Conservation (phyloP, 179 eudicot genomes). For the Beta corolliflora region DNA sequence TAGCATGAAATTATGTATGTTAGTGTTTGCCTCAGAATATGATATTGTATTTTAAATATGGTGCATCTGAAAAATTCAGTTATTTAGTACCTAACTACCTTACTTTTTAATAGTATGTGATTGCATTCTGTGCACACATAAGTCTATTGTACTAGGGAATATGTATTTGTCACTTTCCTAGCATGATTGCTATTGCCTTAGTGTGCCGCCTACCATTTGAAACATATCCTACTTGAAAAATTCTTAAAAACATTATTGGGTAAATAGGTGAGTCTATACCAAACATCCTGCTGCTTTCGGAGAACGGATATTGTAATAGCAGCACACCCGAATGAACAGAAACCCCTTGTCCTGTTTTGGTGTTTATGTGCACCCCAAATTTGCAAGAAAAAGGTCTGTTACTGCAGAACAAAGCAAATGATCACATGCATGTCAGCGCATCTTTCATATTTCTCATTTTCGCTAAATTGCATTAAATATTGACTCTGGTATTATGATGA, state of each 20-base stretch:
- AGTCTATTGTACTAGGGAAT: too few relatives aligned
- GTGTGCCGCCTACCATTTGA: background rate
- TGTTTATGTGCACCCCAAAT: background rate
- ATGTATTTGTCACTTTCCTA: background rate
- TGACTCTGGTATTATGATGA: background rate
- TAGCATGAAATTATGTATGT: too few relatives aligned
- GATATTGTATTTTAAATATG: too few relatives aligned
- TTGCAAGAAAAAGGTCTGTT: background rate
- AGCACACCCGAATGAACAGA: background rate
- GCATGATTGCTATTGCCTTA: background rate
- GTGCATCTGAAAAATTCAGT: too few relatives aligned
- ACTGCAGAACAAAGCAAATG: background rate
- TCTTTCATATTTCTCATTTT: background rate
- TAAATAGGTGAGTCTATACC: background rate
- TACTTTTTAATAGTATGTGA: too few relatives aligned
- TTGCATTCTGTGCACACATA: too few relatives aligned
- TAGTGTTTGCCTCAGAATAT: too few relatives aligned
- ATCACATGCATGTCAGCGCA: background rate
- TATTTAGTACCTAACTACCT: too few relatives aligned
- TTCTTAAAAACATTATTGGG: background rate
- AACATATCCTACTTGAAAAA: background rate
- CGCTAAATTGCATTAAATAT: background rate
- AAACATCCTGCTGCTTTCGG: background rate
- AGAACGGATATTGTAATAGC: background rate
- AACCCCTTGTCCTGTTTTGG: background rate